Evolutionary conservation across 1,139 yeast species (phyloP).

Genomic region (Meyerozyma guilliermondii): DNA sequence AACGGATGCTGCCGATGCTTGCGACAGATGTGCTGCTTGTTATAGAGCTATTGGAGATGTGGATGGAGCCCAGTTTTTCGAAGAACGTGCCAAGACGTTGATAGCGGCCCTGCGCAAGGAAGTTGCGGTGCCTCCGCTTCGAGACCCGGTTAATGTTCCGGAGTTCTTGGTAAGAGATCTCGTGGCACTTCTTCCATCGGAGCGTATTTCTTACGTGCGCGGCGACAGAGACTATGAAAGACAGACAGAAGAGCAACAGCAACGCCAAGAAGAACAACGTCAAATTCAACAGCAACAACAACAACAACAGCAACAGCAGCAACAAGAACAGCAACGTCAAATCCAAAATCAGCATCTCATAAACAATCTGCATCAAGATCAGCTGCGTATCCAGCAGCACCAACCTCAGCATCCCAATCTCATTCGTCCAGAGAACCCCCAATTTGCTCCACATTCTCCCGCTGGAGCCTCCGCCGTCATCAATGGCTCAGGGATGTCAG

Average conservation of each 20-base stretch:
- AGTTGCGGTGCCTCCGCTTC: conserved; percentile 38
- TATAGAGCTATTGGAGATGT: conserved; percentile 45
- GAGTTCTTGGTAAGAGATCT: conserved; percentile 41
- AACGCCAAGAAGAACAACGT: conserved; percentile 6
- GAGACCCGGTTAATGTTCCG: conserved; percentile 50
- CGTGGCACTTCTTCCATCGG: conserved; percentile 39
- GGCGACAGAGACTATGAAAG: conserved; percentile 10
- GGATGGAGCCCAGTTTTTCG: conserved; percentile 35
- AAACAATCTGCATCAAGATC: conserved; percentile 1
- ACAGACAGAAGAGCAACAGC: conserved; percentile 5
- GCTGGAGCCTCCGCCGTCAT: not conserved
- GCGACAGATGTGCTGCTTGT: conserved; percentile 47
- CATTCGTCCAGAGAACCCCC: not conserved
- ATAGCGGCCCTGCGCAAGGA: conserved; percentile 38
- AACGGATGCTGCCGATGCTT: conserved; percentile 57
- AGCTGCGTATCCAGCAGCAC: not conserved
- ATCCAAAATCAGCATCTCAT: conserved; percentile 8
- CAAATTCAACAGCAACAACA: conserved; percentile 5
- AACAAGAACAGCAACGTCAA: not conserved
- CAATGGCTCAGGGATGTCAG: conserved; percentile 2
- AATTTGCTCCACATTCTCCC: not conserved
- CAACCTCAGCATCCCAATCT: not conserved
- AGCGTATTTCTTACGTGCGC: conserved; percentile 35
- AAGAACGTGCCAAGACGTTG: conserved; percentile 37
- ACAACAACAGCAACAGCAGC: conserved; percentile 1